phyloP scores from a whole-genome alignment of 1,284 basidiomycete species.

The Irpex sp. region DNA sequence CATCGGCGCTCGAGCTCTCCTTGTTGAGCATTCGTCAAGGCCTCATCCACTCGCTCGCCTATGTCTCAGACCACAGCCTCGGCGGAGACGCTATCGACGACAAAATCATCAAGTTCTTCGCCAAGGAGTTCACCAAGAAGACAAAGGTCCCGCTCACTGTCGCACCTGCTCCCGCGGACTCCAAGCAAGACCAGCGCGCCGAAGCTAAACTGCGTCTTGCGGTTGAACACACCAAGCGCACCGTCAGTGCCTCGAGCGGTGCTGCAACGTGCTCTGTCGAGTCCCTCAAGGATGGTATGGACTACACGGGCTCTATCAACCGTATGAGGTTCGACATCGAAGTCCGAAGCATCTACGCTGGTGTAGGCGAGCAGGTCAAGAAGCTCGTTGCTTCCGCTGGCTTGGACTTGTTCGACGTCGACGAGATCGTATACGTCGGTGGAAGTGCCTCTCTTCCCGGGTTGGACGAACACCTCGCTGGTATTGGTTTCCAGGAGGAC shows the following conservation, averaged over 20 bases:
- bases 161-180: conserved; percentile 43
- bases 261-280: conserved; percentile 92
- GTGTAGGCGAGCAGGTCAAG: conserved; percentile 61
- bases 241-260: conserved; percentile 83
- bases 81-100: conserved; percentile 74
- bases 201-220: conserved; percentile 93
- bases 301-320: conserved; percentile 93
- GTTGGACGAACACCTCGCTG: conserved; percentile 69
- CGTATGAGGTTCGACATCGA: conserved; percentile 93
- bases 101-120: conserved; percentile 87
- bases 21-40: conserved; percentile 68
- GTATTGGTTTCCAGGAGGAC: conserved; percentile 66
- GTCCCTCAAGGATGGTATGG: conserved; percentile 91
- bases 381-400: conserved; percentile 60
- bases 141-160: conserved; percentile 77
- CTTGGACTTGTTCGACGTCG: conserved; percentile 78
- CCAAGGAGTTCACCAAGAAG: conserved; percentile 98
- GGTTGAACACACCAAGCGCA: conserved; percentile 94
- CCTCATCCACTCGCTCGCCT: conserved; percentile 55
- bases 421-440: conserved; percentile 92
- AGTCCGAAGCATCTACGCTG: conserved; percentile 68
- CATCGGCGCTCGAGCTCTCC: conserved; percentile 58
- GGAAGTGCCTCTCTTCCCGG: conserved; percentile 86
- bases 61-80: conserved; percentile 41
- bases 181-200: conserved; percentile 77